Evolutionary conservation across 1,284 basidiomycete genomes (phyloP).

Genomic region (Leucoagaricus sp.): DNA sequence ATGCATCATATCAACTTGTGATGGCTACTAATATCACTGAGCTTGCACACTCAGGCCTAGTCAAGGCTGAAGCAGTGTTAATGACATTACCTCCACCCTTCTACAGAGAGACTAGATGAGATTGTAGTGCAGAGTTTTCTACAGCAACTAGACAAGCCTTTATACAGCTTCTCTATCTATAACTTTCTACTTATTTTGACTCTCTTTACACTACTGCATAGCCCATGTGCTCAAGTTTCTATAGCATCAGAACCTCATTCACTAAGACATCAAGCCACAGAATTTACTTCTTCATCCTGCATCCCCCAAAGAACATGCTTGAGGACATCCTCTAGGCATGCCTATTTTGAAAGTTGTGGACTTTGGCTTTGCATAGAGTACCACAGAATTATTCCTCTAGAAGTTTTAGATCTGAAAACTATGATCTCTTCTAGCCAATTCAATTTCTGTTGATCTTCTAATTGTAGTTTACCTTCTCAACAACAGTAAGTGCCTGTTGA

Average conservation of each 20-base stretch:
- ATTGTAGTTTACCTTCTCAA: conserved; percentile 16
- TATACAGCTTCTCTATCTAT: background rate
- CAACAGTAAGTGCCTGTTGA: conserved; percentile 16
- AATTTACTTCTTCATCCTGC: conserved; percentile 91
- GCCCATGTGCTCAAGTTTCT: conserved; percentile 94
- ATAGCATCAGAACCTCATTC: conserved; percentile 87
- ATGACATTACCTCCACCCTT: conserved; percentile 91
- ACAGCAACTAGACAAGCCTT: conserved; percentile 81
- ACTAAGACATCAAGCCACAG: conserved; percentile 98
- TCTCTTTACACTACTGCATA: conserved; percentile 30
- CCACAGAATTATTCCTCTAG: conserved; percentile 68
- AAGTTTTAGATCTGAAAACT: conserved; percentile 73
- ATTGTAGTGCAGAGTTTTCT: conserved; percentile 92
- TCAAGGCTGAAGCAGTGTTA: too few relatives aligned
- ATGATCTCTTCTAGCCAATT: conserved; percentile 81
- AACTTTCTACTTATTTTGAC: background rate
- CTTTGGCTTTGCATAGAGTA: conserved; percentile 91
- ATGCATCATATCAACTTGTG: too few relatives aligned
- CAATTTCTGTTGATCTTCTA: conserved; percentile 56
- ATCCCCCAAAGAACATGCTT: conserved; percentile 72
- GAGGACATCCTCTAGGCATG: conserved; percentile 89
- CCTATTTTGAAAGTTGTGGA: conserved; percentile 97
- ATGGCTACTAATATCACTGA: too few relatives aligned
- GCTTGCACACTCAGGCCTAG: too few relatives aligned
- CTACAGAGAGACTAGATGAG: conserved; percentile 89